A percentile compares a stretch with the other conserved stretches of the same genome.
Conservation (phyloP, 208 protist species). For the Angomonas deanei region DNA sequence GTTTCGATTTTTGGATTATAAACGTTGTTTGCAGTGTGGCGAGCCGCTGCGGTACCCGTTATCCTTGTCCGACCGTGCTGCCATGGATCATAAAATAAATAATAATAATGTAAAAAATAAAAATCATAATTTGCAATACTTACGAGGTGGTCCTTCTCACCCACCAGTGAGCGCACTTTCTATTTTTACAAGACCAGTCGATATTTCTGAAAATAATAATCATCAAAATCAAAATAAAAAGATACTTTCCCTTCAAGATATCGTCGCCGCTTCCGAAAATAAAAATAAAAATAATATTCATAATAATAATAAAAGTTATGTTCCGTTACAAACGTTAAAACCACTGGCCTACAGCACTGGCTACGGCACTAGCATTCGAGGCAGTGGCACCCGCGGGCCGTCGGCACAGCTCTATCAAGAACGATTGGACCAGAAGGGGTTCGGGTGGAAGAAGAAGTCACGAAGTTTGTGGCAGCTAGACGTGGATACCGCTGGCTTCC, state of each 20-base stretch:
- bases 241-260: neutral
- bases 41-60: constrained; percentile 43
- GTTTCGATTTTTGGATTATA: constrained; percentile 35
- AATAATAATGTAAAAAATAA: constrained; percentile 15
- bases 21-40: constrained; percentile 34
- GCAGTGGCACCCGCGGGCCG: constrained; percentile 54
- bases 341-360: constrained; percentile 59
- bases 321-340: constrained; percentile 80
- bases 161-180: constrained; percentile 49
- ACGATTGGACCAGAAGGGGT: constrained; percentile 76
- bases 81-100: constrained; percentile 1
- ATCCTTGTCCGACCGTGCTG: constrained; percentile 4
- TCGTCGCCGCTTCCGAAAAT: neutral
- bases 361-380: constrained; percentile 29
- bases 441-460: constrained; percentile 85
- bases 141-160: constrained; percentile 48
- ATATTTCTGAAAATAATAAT: too few relatives aligned
- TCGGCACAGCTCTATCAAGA: constrained; percentile 79
- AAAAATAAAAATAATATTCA: neutral
- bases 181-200: constrained; percentile 61
- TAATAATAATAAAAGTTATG: neutral
- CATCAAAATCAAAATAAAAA: too few relatives aligned
- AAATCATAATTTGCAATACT: constrained; percentile 15
- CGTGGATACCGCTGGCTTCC: constrained; percentile 72
- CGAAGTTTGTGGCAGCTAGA: constrained; percentile 86